Evolutionary conservation across 2,329 filamentous ascomycete species (phyloP).

Genomic region (Aureobasidium melanogenum): DNA sequence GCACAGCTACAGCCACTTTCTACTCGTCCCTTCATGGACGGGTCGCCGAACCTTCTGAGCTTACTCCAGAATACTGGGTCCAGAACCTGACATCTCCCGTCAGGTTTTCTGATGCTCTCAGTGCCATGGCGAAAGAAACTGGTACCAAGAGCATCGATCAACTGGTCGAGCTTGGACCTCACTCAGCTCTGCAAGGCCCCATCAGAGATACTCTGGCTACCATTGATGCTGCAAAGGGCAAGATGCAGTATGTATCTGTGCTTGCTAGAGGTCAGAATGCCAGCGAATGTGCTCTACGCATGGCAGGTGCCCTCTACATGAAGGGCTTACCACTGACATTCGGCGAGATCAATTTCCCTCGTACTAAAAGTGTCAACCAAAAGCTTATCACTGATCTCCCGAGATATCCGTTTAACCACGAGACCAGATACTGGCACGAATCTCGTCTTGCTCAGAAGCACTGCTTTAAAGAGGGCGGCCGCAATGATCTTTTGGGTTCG

Average conservation of each 20-base stretch:
- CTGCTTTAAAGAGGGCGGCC: slow-evolving; percentile 2
- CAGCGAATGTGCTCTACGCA: neutral
- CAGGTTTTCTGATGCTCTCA: slow-evolving; percentile 35
- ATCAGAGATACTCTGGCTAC: slow-evolving; percentile 22
- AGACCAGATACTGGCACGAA: slow-evolving; percentile 14
- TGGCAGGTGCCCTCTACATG: slow-evolving; percentile 2
- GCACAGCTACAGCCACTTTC: neutral
- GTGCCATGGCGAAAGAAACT: neutral
- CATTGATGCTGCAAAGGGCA: neutral
- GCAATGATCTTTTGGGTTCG: slow-evolving; percentile 7
- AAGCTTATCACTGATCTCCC: slow-evolving; percentile 14
- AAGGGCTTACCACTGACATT: neutral
- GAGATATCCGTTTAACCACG: slow-evolving; percentile 15
- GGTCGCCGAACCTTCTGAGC: neutral
- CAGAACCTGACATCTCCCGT: slow-evolving; percentile 39
- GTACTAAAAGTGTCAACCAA: neutral
- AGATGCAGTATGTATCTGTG: slow-evolving; percentile 6
- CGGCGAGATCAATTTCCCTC: slow-evolving; percentile 5
- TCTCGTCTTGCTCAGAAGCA: slow-evolving; percentile 5
- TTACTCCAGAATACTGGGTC: slow-evolving; percentile 33
- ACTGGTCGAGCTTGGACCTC: slow-evolving; percentile 37
- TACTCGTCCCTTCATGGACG: slow-evolving; percentile 15
- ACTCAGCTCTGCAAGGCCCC: slow-evolving; percentile 35
- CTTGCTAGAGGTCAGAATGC: slow-evolving; percentile 3
- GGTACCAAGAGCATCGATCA: slow-evolving; percentile 15